These are phyloP conservation scores for Ceratocystis cubensis DNA, from an alignment of 2,329 filamentous ascomycete species.

Conservation along the genomic window DNA sequence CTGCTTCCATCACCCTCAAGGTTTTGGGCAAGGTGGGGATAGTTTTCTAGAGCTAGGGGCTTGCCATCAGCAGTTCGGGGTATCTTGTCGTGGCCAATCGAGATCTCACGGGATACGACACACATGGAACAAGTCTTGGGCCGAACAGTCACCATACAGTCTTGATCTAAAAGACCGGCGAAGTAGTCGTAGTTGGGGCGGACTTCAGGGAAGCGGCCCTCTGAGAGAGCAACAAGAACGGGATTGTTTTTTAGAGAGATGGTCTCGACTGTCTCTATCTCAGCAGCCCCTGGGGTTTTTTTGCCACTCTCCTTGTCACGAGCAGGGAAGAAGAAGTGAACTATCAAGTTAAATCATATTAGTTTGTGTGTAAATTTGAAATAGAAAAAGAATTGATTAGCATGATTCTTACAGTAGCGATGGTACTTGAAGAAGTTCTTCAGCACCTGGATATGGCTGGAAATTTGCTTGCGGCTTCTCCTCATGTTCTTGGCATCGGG, in stretches of 20 bases:
- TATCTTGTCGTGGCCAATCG: slow-evolving; percentile 37
- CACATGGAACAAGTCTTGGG: slow-evolving; percentile 49
- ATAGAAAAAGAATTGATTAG: neutral
- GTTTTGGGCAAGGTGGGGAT: slow-evolving; percentile 45
- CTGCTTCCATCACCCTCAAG: slow-evolving; percentile 41
- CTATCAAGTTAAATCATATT: slow-evolving; percentile 26
- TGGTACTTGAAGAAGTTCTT: slow-evolving; percentile 54
- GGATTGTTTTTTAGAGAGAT: slow-evolving; percentile 52
- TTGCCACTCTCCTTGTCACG: slow-evolving; percentile 41
- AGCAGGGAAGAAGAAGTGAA: slow-evolving; percentile 48
- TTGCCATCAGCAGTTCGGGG: slow-evolving; percentile 35
- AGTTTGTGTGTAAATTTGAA: neutral
- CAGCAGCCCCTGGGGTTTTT: slow-evolving; percentile 27
- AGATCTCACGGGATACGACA: slow-evolving; percentile 41
- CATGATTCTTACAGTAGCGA: slow-evolving; percentile 44
- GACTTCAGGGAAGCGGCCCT: slow-evolving; percentile 44
- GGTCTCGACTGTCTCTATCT: slow-evolving; percentile 29
- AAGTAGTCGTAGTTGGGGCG: slow-evolving; percentile 52
- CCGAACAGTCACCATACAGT: slow-evolving; percentile 41
- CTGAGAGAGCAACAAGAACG: slow-evolving; percentile 48
- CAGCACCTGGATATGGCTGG: slow-evolving; percentile 58
- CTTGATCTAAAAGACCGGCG: slow-evolving; percentile 41
- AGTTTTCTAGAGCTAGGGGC: slow-evolving; percentile 35
- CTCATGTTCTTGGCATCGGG: slow-evolving; percentile 36
- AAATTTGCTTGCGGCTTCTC: slow-evolving; percentile 47